These are phyloP conservation scores for Colletotrichum cereale DNA, from an alignment of 2,329 filamentous ascomycete genomes.

Conservation along the genomic window DNA sequence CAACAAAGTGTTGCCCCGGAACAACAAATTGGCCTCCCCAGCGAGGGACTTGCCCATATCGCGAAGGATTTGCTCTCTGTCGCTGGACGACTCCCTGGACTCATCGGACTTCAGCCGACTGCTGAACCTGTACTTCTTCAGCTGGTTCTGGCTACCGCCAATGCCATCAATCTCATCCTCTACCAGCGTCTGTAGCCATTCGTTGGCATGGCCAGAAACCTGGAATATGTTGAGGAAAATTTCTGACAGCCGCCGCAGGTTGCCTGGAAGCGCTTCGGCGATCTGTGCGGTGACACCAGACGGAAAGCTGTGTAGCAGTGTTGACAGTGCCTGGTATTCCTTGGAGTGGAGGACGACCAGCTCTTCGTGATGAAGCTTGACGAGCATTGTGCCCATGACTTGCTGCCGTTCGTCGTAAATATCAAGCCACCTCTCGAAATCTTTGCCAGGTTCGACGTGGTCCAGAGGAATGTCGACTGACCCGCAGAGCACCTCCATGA, in stretches of 20 bases:
- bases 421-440: slow-evolving; percentile 90
- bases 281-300: slow-evolving; percentile 89
- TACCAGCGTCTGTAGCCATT: slow-evolving; percentile 93
- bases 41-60: slow-evolving; percentile 85
- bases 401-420: slow-evolving; percentile 83
- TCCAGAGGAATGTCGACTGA: slow-evolving; percentile 87
- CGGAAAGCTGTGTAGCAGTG: slow-evolving; percentile 86
- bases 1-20: slow-evolving; percentile 92
- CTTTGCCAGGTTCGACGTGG: slow-evolving; percentile 80
- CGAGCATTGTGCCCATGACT: slow-evolving; percentile 83
- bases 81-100: slow-evolving; percentile 70
- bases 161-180: slow-evolving; percentile 98
- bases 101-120: slow-evolving; percentile 79
- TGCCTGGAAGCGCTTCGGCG: slow-evolving; percentile 80
- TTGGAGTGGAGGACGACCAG: slow-evolving; percentile 87
- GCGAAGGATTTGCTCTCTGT: slow-evolving; percentile 78
- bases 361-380: slow-evolving; percentile 88
- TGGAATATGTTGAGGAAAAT: slow-evolving; percentile 95
- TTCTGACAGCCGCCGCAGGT: slow-evolving; percentile 85
- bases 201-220: slow-evolving; percentile 83
- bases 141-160: slow-evolving; percentile 78
- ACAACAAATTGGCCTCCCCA: slow-evolving; percentile 92
- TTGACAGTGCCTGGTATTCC: slow-evolving; percentile 86
- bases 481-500: slow-evolving; percentile 70
- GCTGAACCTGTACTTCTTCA: slow-evolving; percentile 80